phyloP scores from a whole-genome alignment of 306 rosid species.

The Vigna hirtella region DNA sequence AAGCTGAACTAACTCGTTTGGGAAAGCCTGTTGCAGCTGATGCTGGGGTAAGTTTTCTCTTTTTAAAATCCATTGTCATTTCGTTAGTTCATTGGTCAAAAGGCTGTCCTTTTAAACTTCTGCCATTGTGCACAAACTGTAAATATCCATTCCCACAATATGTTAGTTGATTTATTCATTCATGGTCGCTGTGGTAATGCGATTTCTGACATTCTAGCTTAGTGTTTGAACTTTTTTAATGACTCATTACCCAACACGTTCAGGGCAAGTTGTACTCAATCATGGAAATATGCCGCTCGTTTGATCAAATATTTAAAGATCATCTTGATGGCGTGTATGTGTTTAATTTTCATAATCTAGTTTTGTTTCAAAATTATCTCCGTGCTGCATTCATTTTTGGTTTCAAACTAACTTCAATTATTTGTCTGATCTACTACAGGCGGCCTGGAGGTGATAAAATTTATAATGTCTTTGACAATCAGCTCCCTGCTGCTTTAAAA shows the following conservation, averaged over 20 bases:
- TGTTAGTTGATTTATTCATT: slow-evolving; percentile 20
- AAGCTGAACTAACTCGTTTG: slow-evolving; percentile 76
- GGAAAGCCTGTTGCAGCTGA: slow-evolving; percentile 91
- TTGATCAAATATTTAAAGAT: slow-evolving; percentile 91
- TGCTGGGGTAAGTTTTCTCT: slow-evolving; percentile 78
- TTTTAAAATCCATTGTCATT: neutral
- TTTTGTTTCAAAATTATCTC: slow-evolving; percentile 20
- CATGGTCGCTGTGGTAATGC: neutral
- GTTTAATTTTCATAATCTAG: slow-evolving; percentile 17
- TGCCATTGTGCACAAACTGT: neutral
- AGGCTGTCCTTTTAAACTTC: slow-evolving; percentile 18
- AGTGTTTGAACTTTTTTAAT: slow-evolving; percentile 33
- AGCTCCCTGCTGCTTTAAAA: slow-evolving; percentile 92
- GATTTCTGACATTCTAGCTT: slow-evolving; percentile 21
- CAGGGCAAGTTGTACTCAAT: slow-evolving; percentile 91
- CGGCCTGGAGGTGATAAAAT: slow-evolving; percentile 95
- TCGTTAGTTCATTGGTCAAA: slow-evolving; percentile 17
- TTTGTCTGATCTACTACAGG: slow-evolving; percentile 53
- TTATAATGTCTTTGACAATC: slow-evolving; percentile 89
- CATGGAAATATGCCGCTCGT: slow-evolving; percentile 91
- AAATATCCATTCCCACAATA: slow-evolving; percentile 1
- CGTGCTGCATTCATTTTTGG: slow-evolving; percentile 10
- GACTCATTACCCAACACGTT: slow-evolving; percentile 48
- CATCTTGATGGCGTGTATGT: slow-evolving; percentile 98
- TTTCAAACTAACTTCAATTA: slow-evolving; percentile 18